Base-by-base conservation (phyloP, 169 alveolate genomes). In the Theileria annulata region DNA sequence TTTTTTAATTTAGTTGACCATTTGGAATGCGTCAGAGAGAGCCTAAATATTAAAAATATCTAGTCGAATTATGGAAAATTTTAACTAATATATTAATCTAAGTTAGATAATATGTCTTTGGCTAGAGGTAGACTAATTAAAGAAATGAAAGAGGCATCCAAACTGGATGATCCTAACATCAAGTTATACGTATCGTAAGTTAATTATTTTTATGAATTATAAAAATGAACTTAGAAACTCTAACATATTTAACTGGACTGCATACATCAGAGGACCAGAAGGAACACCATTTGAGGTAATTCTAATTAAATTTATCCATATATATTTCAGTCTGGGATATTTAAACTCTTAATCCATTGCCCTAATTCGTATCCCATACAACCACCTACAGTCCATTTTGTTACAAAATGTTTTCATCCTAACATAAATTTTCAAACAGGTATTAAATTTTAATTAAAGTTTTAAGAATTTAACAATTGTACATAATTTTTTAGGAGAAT, bases 401-500 rank as follows among this genome's bases (percentile, higher is more conserved):
- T 92, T 19, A 97, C 99, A 31, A 95, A 94, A 79, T 94, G 96
- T 33, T 97, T 96, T 83, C 99, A 97, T 91, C 99, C 99, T 10
- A 97, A 97, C 88, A 94, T 97, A 8, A 96, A 97, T 86, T 96
- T 96, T 87, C 87, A 86, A 72, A 95, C 98, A 30, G 99, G 98
- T 94, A 69, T 25, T 33, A 1, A 2, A 23, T n/a, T 25, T 9
- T 23, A n/a, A 27, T 12, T 3, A 23, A 3, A 68, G 69, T 13
- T 19, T 21, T 54, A 68, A 54, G 3, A 63, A n/a, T 17, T 27
- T 51, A 21, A 21, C 30, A 10, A n/a, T 48, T 15, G 4, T 8
- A 10, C 59, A 47, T 60, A 25, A 42, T 71, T 60, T 23, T 67
- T 60, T 81, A 94, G 97, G 99, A 35, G 97, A 94, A 79, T 75